A percentile compares a stretch with the other conserved stretches of the same genome.
Evolutionary conservation across 2,329 filamentous ascomycete genomes (phyloP).

Genomic region (Ceratocystis ficicola): DNA sequence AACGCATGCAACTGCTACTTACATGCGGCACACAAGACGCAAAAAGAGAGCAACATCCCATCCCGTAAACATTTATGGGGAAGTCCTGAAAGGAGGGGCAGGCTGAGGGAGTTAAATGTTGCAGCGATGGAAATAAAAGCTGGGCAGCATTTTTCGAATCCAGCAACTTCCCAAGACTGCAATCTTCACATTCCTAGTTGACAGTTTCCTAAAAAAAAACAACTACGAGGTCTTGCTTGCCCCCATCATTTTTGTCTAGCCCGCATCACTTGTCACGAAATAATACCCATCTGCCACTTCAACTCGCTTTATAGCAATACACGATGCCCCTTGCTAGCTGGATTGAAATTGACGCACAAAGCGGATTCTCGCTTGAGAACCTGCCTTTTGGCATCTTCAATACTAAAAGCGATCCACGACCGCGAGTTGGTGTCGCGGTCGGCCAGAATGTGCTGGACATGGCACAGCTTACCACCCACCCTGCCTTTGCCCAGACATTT

Average conservation of each 20-base stretch:
- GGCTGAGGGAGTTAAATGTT: too few species aligned
- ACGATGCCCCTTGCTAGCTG: constrained; percentile 22
- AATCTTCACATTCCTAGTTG: not conserved
- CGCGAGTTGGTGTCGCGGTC: constrained; percentile 55
- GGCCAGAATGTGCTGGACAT: constrained; percentile 56
- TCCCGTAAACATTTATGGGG: constrained; percentile 1
- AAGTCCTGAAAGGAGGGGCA: constrained; percentile 10
- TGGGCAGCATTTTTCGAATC: not conserved
- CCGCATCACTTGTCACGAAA: not conserved
- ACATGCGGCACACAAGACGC: too few species aligned
- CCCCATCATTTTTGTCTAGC: not conserved
- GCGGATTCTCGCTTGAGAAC: constrained; percentile 55
- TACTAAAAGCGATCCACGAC: constrained; percentile 39
- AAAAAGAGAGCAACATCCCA: not conserved
- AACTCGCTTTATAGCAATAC: not conserved
- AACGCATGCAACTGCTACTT: not conserved
- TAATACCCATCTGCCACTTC: not conserved
- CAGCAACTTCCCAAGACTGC: not conserved
- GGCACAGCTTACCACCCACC: constrained; percentile 21
- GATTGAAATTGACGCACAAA: constrained; percentile 26
- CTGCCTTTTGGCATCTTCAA: constrained; percentile 66
- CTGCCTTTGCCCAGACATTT: constrained; percentile 21
- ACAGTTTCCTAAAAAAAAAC: not conserved
- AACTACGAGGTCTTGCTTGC: not conserved
- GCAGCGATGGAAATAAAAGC: not conserved